Base-by-base conservation (phyloP, 2,329 filamentous ascomycete species). In the Trichoderma endophyticum region DNA sequence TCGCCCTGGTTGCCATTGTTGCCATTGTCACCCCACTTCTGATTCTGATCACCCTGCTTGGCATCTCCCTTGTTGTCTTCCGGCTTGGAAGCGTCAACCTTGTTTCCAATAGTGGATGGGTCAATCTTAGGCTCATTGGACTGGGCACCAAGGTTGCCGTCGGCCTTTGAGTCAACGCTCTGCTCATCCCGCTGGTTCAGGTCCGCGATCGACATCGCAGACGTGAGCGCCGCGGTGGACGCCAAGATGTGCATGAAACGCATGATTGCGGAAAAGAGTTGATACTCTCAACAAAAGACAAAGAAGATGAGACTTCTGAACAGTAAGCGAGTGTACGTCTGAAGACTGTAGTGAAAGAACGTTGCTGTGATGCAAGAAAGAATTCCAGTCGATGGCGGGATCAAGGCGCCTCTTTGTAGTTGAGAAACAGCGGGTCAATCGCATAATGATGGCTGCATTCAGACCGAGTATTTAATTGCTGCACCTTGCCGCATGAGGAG, bases 191-290 rank as follows among this genome's bases (percentile, higher is more conserved):
- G 48, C 48, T 70, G 65, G 30, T 70, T 76, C 74, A 74, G 76
- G 67, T 79, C 79, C 39, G 77, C 74, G 32, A 75, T 79, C 18
- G 74, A 73, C 67, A 77, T 75, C 21, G 75, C 73, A 63, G 78
- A 75, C 60, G 80, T 73, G 71, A 83, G 76, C 67, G 79, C 80
- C 69, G 80, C 80, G 54, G 76, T 73, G 71, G 80, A 77, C 60
- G 77, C 76, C 24, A 83, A 73, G 32, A 79, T 63, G 72, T 80
- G 78, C 72, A 76, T 74, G 73, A 80, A 75, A 76, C 78, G 82
- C 82, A 84, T 84, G 9, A 74, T 81, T 76, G 73, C 59, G 57
- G 21, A 28, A 56, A 11, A 21, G 61, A 60, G 36, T 28, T 34
- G 24, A 30, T 30, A n/a, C 28, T 65, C 24, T 71, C 56, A 76